These are phyloP conservation scores for Aristolochia californica DNA, from an alignment of 164 flowering plant genomes.

Conservation along the genomic window DNA sequence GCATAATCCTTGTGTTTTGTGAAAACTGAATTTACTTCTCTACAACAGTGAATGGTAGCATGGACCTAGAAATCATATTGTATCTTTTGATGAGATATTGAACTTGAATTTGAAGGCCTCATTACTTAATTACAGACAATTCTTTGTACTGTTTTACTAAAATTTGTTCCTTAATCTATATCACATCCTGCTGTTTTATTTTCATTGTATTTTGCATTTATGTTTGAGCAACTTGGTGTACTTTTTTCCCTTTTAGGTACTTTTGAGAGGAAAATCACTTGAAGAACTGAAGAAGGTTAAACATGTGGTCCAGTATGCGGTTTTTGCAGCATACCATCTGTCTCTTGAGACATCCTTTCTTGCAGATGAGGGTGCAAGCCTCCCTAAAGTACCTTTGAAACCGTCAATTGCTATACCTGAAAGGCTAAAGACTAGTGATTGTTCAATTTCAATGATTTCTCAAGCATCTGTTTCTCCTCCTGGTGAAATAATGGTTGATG, in stretches of 20 bases:
- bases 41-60: no score
- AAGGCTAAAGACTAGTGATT: neutral
- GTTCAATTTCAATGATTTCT: neutral
- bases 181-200: no score
- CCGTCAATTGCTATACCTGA: constrained; percentile 34
- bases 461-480: neutral
- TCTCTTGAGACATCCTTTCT: constrained; percentile 92
- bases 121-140: no score
- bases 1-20: no score
- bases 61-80: no score
- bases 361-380: constrained; percentile 92
- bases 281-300: constrained; percentile 84
- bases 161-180: no score
- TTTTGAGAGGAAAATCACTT: constrained; percentile 54
- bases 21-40: no score
- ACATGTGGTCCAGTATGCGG: constrained; percentile 76
- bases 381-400: constrained; percentile 38
- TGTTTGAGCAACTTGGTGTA: neutral
- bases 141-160: no score
- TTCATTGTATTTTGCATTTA: no score
- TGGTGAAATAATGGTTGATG: neutral
- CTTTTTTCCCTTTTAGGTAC: constrained; percentile 32
- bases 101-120: neutral
- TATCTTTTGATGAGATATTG: no score
- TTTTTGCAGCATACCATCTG: constrained; percentile 92